These are phyloP conservation scores for Daldinia concentrica DNA, from an alignment of 495 filamentous ascomycete genomes.

Conservation along the genomic window DNA sequence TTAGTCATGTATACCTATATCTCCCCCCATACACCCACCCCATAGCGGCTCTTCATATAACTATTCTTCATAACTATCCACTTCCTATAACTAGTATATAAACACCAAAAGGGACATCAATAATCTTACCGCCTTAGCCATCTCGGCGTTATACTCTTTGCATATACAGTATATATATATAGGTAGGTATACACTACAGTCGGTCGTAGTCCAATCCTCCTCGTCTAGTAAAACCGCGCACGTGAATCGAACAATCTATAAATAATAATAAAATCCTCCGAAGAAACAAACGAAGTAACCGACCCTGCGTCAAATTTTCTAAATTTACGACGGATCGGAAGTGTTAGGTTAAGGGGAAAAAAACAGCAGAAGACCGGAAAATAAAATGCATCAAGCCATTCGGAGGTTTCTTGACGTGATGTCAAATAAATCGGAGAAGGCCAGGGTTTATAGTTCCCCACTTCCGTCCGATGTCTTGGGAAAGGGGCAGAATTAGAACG, in stretches of 20 bases:
- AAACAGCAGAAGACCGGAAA: conserved; percentile 1
- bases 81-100: too few species aligned
- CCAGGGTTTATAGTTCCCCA: conserved; percentile 14
- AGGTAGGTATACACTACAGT: neutral
- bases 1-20: neutral
- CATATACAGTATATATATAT: neutral
- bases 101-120: neutral
- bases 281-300: neutral
- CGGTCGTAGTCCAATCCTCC: neutral
- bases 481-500: neutral
- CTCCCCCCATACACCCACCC: neutral
- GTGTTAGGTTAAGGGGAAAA: neutral
- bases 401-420: conserved; percentile 35
- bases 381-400: conserved; percentile 21
- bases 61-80: too few species aligned
- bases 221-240: neutral
- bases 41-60: too few species aligned
- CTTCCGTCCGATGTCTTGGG: conserved; percentile 23
- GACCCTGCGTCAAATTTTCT: neutral
- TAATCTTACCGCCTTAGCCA: conserved; percentile 40
- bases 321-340: neutral
- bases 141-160: neutral
- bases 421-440: conserved; percentile 11
- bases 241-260: neutral
- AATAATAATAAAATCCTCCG: neutral